Conservation (phyloP, 1,284 basidiomycete species). For the Sparassis latifolia region DNA sequence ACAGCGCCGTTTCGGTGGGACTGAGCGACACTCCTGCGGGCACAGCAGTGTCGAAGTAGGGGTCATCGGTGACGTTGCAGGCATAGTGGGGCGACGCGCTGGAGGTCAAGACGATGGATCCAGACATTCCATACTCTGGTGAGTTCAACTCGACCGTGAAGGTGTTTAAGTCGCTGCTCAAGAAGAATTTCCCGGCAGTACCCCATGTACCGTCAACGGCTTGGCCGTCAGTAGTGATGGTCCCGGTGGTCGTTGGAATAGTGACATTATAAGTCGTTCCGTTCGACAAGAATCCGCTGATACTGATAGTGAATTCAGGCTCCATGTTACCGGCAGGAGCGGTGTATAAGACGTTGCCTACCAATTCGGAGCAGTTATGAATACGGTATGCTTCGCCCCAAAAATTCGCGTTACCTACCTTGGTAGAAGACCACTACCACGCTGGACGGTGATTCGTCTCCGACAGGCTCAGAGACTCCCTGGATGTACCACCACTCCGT, state of each 20-base stretch:
- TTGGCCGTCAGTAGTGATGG: slow-evolving; percentile 11
- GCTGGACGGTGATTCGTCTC: slow-evolving; percentile 1
- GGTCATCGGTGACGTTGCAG: slow-evolving; percentile 16
- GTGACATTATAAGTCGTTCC: slow-evolving; percentile 15
- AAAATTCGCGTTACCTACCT: slow-evolving; percentile 5
- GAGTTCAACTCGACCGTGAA: slow-evolving; percentile 11
- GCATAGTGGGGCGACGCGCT: slow-evolving; percentile 15
- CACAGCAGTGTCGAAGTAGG: slow-evolving; percentile 12
- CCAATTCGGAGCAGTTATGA: background rate
- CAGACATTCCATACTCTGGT: slow-evolving; percentile 10
- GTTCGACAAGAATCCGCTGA: slow-evolving; percentile 20
- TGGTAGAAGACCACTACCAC: slow-evolving; percentile 11
- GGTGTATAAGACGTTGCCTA: background rate
- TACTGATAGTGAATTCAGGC: slow-evolving; percentile 20
- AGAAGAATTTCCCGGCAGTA: slow-evolving; percentile 14
- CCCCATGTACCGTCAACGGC: slow-evolving; percentile 17
- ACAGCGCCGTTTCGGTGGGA: slow-evolving; percentile 15
- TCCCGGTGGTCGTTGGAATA: slow-evolving; percentile 13
- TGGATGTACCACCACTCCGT: slow-evolving; percentile 22
- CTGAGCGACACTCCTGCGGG: slow-evolving; percentile 8
- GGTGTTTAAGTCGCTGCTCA: slow-evolving; percentile 13
- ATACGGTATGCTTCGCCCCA: background rate
- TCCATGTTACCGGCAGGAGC: background rate
- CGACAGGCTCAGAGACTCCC: slow-evolving; percentile 6
- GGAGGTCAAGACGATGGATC: slow-evolving; percentile 13